A percentile compares a stretch with the other conserved stretches of the same genome.
These are phyloP conservation scores for Poronia punctata DNA, from an alignment of 495 filamentous ascomycete species.

Conservation along the genomic window DNA sequence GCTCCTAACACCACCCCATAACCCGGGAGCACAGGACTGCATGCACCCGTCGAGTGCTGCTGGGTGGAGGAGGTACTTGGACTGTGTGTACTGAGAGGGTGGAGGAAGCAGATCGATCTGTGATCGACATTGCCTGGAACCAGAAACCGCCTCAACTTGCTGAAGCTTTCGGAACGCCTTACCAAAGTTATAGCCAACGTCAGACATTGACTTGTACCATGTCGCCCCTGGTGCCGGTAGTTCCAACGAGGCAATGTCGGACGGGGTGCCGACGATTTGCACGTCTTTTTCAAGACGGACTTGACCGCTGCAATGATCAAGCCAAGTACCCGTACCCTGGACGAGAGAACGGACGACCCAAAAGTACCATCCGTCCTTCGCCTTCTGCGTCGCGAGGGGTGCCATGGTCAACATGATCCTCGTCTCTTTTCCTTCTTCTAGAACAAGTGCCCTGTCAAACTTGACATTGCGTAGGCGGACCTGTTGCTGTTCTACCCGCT, in stretches of 20 bases:
- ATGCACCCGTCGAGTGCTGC: constrained; percentile 3
- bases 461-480: neutral
- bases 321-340: too few species aligned
- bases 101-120: neutral
- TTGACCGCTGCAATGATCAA: too few species aligned
- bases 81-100: constrained; percentile 14
- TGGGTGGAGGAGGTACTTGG: neutral
- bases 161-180: constrained; percentile 10
- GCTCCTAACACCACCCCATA: neutral
- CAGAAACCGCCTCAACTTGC: constrained; percentile 14
- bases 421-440: neutral
- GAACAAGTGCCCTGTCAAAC: neutral
- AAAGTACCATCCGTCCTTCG: too few species aligned
- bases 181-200: constrained; percentile 16
- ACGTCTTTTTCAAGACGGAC: too few species aligned
- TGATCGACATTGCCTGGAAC: constrained; percentile 3
- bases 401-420: neutral
- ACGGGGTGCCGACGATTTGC: too few species aligned
- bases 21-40: neutral
- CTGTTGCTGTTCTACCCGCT: neutral
- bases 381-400: neutral
- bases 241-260: constrained; percentile 2
- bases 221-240: neutral
- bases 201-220: constrained; percentile 19
- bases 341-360: too few species aligned